phyloP scores from a whole-genome alignment of 176 grass and related monocot genomes.

The Oryza punctata region DNA sequence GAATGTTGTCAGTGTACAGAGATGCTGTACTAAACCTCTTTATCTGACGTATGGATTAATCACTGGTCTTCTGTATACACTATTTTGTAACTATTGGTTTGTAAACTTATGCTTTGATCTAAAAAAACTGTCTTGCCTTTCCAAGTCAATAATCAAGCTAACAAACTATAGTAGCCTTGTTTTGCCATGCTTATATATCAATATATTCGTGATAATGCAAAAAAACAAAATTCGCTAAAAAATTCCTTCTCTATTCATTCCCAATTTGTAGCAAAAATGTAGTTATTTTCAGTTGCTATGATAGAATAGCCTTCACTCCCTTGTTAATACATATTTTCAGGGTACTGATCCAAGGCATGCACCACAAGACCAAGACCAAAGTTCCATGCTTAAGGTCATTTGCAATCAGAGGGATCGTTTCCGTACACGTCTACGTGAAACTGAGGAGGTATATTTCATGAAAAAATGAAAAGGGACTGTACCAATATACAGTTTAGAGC shows the following conservation, averaged over 20 bases:
- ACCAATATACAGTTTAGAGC: conserved; percentile 27
- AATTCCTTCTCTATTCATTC: background rate
- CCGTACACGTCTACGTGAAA: conserved; percentile 78
- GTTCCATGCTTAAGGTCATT: conserved; percentile 99
- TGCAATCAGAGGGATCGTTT: conserved; percentile 99
- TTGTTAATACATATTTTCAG: conserved; percentile 39
- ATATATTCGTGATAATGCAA: background rate
- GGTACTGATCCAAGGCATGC: conserved; percentile 77
- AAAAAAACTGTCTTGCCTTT: background rate
- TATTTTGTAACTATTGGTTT: conserved; percentile 21
- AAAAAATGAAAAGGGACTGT: background rate
- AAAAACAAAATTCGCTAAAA: background rate
- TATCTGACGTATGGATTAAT: background rate
- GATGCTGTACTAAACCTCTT: background rate
- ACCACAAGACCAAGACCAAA: conserved; percentile 90
- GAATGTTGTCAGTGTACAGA: conserved; percentile 3
- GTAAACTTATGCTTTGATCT: background rate
- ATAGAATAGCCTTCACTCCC: background rate
- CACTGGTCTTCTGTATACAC: conserved; percentile 6
- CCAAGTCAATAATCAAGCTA: background rate
- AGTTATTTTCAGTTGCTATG: conserved; percentile 27
- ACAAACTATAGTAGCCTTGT: conserved; percentile 7
- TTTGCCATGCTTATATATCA: background rate
- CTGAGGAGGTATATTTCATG: conserved; percentile 78
- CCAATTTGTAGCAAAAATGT: background rate